Conservation (phyloP, 345 rosid species). For the Schrenkiella parvula region DNA sequence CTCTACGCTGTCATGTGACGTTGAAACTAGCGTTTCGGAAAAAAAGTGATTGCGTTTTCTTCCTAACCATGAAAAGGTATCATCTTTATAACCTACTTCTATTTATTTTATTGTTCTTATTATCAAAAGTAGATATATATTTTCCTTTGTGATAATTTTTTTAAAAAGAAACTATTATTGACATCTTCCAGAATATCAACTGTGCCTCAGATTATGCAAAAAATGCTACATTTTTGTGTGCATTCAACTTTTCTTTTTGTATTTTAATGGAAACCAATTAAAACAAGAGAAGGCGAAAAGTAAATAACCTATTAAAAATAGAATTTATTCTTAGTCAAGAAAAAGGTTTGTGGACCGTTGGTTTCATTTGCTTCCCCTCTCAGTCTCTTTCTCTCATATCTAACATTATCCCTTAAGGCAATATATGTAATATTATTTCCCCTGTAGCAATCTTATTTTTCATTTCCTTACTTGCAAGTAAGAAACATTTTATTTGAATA, state of each 20-base stretch:
- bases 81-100: neutral
- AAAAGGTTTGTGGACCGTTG: neutral
- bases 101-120: neutral
- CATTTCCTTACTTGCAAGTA: neutral
- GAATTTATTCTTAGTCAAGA: neutral
- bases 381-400: neutral
- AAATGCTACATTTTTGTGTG: no score
- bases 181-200: neutral
- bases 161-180: neutral
- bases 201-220: no score
- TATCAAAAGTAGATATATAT: neutral
- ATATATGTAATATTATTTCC: neutral
- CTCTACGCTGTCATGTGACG: neutral
- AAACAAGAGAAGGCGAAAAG: neutral
- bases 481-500: neutral
- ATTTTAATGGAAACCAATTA: neutral
- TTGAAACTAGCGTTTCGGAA: neutral
- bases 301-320: neutral
- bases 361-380: neutral
- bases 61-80: neutral
- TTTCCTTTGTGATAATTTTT: no score
- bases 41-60: neutral
- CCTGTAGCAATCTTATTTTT: neutral
- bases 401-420: neutral
- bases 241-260: no score